Evolutionary conservation across 2,329 filamentous ascomycete genomes (phyloP), one percentile per base, ranked within the genome.

Genomic region (Dothideomycetes sp.): DNA sequence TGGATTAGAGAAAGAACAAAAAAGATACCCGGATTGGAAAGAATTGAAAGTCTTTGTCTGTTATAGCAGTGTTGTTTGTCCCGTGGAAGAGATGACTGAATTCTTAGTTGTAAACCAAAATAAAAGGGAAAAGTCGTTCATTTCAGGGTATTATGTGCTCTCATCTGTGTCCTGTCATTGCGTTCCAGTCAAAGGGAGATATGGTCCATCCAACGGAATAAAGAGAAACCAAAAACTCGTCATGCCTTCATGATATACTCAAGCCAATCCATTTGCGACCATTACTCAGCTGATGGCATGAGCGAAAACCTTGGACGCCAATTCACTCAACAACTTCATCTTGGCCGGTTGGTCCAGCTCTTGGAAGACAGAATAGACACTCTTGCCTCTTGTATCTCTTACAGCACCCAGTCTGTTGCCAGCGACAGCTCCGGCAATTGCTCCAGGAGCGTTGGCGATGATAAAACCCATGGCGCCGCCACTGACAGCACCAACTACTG

Each of bases 401-500:
- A 98, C 76, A 5, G 85, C 84, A 1, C 91, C 91, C n/a, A 96
- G 64, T 37, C 88, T 68, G 64, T 95, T 96, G 9, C 91, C 91
- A 0, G 88, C 89, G 2, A 95, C 88, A 2, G 85, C 86, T 3
- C 91, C 91, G 0, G 89, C 89, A 25, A 96, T 62, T 54, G 89
- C 73, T 0, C 91, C 91, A 0, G 89, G 84, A 34, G 95, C 77
- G 58, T 96, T 96, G 19, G 82, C 91, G 18, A 96, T 74, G 51
- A 98, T 98, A 61, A 96, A 96, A 0, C 91, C 91, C 60, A 98
- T 74, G 3, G 86, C 84, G 10, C 82, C 89, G 22, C 91, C 91
- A 56, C 85, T 91, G 28, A 89, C 62, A 1, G 86, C 87, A 3
- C 91, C 91, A 1, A 95, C 59, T 48, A 95, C 62, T 43, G 79